Evolutionary conservation across 257 asterid species (phyloP).

Genomic region (Capsicum chinense): DNA sequence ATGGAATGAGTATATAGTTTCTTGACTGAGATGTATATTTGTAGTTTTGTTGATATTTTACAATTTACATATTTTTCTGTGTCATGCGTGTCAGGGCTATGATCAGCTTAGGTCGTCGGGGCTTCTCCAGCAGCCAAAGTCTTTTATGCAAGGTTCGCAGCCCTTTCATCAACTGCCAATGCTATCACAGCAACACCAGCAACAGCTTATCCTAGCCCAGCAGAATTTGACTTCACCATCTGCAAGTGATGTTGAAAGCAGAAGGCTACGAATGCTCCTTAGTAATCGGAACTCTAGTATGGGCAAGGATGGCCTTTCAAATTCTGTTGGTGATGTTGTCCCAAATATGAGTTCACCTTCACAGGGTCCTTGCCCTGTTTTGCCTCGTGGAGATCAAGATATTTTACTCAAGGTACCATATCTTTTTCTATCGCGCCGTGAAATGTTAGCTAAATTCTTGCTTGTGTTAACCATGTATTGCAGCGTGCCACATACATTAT

Average conservation of each 20-base stretch:
- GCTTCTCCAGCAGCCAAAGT: slow-evolving; percentile 91
- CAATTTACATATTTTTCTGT: slow-evolving; percentile 3
- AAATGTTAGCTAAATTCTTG: not conserved
- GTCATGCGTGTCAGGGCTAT: slow-evolving; percentile 56
- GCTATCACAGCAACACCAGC: slow-evolving; percentile 96
- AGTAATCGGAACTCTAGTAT: slow-evolving; percentile 73
- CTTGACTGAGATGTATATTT: not conserved
- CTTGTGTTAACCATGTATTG: slow-evolving; percentile 13
- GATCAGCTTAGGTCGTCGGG: slow-evolving; percentile 87
- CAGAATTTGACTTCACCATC: slow-evolving; percentile 87
- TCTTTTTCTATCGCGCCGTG: not conserved
- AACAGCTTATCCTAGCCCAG: slow-evolving; percentile 92
- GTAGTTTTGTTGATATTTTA: not conserved
- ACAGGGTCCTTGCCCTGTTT: slow-evolving; percentile 76
- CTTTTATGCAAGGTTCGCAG: slow-evolving; percentile 90
- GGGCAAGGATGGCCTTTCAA: slow-evolving; percentile 90
- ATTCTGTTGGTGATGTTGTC: slow-evolving; percentile 78
- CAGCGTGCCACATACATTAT: not conserved
- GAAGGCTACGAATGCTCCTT: slow-evolving; percentile 91
- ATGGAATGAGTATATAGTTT: not conserved
- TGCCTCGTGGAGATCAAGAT: slow-evolving; percentile 86
- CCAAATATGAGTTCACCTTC: slow-evolving; percentile 80
- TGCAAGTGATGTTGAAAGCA: slow-evolving; percentile 75
- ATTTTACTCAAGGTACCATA: slow-evolving; percentile 72
- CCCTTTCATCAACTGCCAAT: slow-evolving; percentile 92